These are phyloP conservation scores for Mucor plumbeus DNA, from an alignment of 371 early-diverging fungal species.

Conservation along the genomic window DNA sequence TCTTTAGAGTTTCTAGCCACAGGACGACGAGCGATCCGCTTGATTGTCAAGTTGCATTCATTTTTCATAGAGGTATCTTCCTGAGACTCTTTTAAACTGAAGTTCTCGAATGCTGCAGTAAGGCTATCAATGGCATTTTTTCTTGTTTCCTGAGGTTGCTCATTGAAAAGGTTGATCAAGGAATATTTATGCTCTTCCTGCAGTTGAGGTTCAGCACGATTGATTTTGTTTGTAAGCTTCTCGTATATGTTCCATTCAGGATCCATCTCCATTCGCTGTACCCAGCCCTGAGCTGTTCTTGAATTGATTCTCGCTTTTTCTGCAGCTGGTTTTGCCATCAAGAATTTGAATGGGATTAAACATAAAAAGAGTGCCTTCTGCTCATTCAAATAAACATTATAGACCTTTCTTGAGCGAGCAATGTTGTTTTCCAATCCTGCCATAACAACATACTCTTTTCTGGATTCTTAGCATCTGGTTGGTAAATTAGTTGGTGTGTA, in stretches of 20 bases:
- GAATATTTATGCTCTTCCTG: too few relatives aligned
- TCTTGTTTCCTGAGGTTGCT: slow-evolving; percentile 15
- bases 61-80: slow-evolving; percentile 15
- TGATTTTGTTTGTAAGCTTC: too few relatives aligned
- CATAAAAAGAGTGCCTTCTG: slow-evolving; percentile 18
- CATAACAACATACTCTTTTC: neutral
- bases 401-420: neutral
- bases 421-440: neutral
- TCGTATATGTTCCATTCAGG: too few relatives aligned
- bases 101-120: slow-evolving; percentile 30
- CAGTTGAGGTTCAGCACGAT: too few relatives aligned
- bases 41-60: slow-evolving; percentile 11
- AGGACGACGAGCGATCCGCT: too few relatives aligned
- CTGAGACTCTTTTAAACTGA: slow-evolving; percentile 31
- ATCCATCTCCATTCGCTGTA: too few relatives aligned
- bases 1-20: too few relatives aligned
- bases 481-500: neutral
- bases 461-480: neutral
- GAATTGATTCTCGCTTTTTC: too few relatives aligned
- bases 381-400: slow-evolving; percentile 9
- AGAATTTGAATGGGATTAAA: slow-evolving; percentile 18
- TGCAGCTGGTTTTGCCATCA: too few relatives aligned
- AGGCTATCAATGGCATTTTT: slow-evolving; percentile 19
- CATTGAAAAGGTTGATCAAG: slow-evolving; percentile 13
- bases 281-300: too few relatives aligned